Evolutionary conservation across 2,329 filamentous ascomycete species (phyloP), one percentile per base, ranked within the genome.

Genomic region (Xylariaceae sp.): DNA sequence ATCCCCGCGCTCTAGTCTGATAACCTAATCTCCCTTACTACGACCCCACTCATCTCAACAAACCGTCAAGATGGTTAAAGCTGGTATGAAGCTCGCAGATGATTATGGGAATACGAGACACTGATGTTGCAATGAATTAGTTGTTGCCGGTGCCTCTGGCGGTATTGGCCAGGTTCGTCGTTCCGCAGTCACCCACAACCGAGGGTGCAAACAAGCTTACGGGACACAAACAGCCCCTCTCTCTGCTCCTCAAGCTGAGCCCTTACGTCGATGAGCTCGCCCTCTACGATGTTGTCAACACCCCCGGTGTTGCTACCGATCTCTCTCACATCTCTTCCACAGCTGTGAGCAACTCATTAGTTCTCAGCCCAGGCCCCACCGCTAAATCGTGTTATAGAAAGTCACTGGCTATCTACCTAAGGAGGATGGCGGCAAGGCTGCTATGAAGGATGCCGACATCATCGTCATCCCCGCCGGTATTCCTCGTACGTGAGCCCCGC

Each of bases 251-350:
- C 70, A 99, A 99, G 83, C 83, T 87, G 61, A 89, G 80, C 68
- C 87, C 90, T 58, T 83, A 90, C 67, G 80, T 99, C 66, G 87
- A 92, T 66, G 89, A 97, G 78, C 89, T 99, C 65, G 81, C 90
- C 54, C 88, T 99, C 64, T 99, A 96, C 80, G 94, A 99, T 95
- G 91, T 99, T 61, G 92, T 97, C 74, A 96, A 97, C 82, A 95
- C 90, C 44, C 91, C 90, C 63, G 94, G 94, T 74, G 94, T 99
- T 68, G 89, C 91, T 59, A 85, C 92, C 66, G 94, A 99, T 71
- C 85, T 99, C 53, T 96, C 91, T 54, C 94, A 99, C 81, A 97
- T 99, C 75, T 96, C 92, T 53, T 89, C 90, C 55, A 81, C 82
- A 62, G 92, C 94, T 58, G 88, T 85, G 70, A 70, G 77, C 45